Evolutionary conservation across 1,284 basidiomycete species (phyloP), one percentile per base, ranked within the genome.

Genomic region (Thecaphora thlaspeos): DNA sequence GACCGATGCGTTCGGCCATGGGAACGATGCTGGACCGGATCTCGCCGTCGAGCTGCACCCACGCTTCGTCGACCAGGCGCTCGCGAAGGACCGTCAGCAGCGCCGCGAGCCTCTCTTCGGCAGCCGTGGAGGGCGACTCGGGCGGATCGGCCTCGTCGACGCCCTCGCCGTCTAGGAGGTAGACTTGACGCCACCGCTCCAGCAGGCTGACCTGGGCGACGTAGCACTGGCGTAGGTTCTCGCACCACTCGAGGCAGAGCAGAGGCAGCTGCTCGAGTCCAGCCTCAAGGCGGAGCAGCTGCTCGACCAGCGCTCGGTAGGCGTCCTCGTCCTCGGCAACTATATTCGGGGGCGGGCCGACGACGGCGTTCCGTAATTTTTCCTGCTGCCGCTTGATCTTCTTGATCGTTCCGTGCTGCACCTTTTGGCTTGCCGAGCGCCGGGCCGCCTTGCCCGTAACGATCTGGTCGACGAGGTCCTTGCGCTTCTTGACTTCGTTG

Each of bases 401-500:
- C 48, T 53, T 67, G 15, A 55, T 64, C 38, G 57, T 59, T 28
- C 57, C 61, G 19, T 64, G 61, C 41, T 60, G 61, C 40, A 64
- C 48, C 11, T 58, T 54, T 21, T 66, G 63, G 38, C 62, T 57
- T 9, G 61, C 55, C 9, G 53, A 48, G 15, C 58, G 54, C 22
- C 55, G 62, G 22, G 59, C 34, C 2, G 46, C 21, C 39, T 62
- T 63, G 54, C 56, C 66, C 24, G 55, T 60, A 44, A 63, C 63
- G 36, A 72, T 68, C n/a, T 72, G 71, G 11, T 63, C 68, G 26
- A 80, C 75, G 2, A 92, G 86, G 75, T 95, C 92, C 64, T 87
- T 86, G 22, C 91, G 82, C 51, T 91, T 82, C 70, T 90, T 84
- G 39, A 86, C 87, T 74, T 94, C 91, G 69, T 95, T 94, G 43